Base-by-base conservation (phyloP, 2,329 filamentous ascomycete species). In the Rhynchosporium secalis region DNA sequence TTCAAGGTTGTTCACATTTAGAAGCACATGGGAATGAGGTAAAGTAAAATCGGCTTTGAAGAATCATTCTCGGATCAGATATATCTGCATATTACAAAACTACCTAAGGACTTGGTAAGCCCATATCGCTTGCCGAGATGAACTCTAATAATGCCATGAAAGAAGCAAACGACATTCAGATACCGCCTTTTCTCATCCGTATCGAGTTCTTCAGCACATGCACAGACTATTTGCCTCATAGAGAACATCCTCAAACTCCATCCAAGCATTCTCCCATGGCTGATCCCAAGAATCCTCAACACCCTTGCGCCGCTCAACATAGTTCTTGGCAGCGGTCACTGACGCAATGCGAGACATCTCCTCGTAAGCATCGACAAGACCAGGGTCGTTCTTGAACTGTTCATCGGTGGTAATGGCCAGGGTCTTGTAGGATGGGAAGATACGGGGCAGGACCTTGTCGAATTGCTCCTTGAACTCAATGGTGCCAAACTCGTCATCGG, bases 251-350 rank as follows among this genome's bases (percentile, higher is more conserved):
- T 10, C 51, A 15, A 20, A 40, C 8, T 54, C 51, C 51, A 26
- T 20, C 51, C 51, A 54, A 26, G 51, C 36, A 41, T 54, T 29
- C 51, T 54, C 51, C 51, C 51, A 54, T 28, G 51, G 51, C 28
- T 54, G 51, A 2, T 41, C 51, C 51, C 51, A 54, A 20, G 8
- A 40, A 2, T 29, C 51, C 36, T 54, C 51, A 41, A 54, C 6
- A 15, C 51, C 51, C 20, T 40, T 28, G 20, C 51, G 51, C 28
- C 51, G 51, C 28, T 13, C 51, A 10, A 40, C 15, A 13, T 28
- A 54, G n/a, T 54, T 54, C 20, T 54, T 54, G n/a, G 38, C 5
- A 15, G n/a, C 36, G 26, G 26, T 20, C 0, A 7, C 9, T 2
- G 4, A 28, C 8, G 51, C n/a, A 10, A 54, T 54, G 9, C 4